Evolutionary conservation across 306 rosid species (phyloP), one percentile per base, ranked within the genome.

Genomic region (Pterocarpus santalinus): DNA sequence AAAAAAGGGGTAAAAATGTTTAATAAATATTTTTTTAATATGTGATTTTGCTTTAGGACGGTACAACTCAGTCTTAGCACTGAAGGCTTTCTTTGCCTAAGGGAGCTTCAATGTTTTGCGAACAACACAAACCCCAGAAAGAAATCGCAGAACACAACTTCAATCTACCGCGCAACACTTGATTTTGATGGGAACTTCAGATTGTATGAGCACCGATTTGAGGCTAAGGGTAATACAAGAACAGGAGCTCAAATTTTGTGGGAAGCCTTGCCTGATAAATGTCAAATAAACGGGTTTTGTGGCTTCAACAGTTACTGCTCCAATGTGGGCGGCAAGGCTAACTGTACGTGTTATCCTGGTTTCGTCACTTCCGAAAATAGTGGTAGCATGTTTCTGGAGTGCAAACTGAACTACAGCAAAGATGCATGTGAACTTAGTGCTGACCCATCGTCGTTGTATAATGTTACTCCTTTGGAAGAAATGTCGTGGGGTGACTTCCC

Each of bases 271-370:
- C 6, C 17, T 52, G 63, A 35, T 55, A 41, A 7, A 60, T 83
- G 89, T 72, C 56, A 34, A 17, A 43, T 86, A n/a, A 80, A 66
- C 2, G 85, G 87, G 7, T 4, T 69, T 13, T 83, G 87, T 72
- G 89, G 89, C 8, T 66, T 83, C 4, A 83, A 86, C 81, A 83
- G 85, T 60, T 86, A 83, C 8, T 86, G 87, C 76, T 58, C 71
- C 33, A 39, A 34, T 32, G 11, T 0, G 1, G 15, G 61, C 2
- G 51, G 65, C 10, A 6, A 39, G 16, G 78, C 62, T 56, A n/a
- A 1, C 2, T 86, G 89, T n/a, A 1, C 58, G 1, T 83, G 87
- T 77, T 83, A 32, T 72, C 89, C 76, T 51, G 83, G 89, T 30
- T 86, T 86, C 49, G 2, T 79, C 67, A 71, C 46, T 4, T 32